phyloP scores from a whole-genome alignment of 176 grass and related monocot species.

The Metroxylon sagu region DNA sequence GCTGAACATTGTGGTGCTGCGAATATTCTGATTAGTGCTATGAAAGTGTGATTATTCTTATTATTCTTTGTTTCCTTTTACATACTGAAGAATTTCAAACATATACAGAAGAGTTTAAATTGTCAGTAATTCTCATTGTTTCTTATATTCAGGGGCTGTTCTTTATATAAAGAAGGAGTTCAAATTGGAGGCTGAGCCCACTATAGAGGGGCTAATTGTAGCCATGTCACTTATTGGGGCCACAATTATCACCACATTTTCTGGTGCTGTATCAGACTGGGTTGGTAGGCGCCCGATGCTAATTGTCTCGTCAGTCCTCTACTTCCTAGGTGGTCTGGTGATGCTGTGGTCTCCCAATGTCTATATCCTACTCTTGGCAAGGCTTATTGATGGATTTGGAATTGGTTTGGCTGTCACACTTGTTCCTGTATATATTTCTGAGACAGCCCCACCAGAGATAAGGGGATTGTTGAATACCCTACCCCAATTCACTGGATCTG shows the following conservation, averaged over 20 bases:
- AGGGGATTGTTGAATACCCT: constrained; percentile 80
- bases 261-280: constrained; percentile 58
- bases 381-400: constrained; percentile 85
- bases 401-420: constrained; percentile 84
- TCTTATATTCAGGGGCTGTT: constrained; percentile 49
- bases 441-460: constrained; percentile 90
- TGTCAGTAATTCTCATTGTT: too few relatives aligned
- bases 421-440: constrained; percentile 87
- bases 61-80: too few relatives aligned
- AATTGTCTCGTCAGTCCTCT: constrained; percentile 67
- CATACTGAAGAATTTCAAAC: too few relatives aligned
- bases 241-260: constrained; percentile 64
- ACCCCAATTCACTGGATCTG: constrained; percentile 82
- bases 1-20: too few relatives aligned
- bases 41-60: too few relatives aligned
- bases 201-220: constrained; percentile 84
- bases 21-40: too few relatives aligned
- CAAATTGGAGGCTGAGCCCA: constrained; percentile 57
- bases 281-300: constrained; percentile 75
- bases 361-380: constrained; percentile 68
- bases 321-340: constrained; percentile 65
- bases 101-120: too few relatives aligned
- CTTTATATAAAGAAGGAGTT: constrained; percentile 95
- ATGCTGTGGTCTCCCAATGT: constrained; percentile 94
- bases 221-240: constrained; percentile 92